Base-by-base conservation (phyloP, 495 filamentous ascomycete genomes). In the Daldinia loculata region DNA sequence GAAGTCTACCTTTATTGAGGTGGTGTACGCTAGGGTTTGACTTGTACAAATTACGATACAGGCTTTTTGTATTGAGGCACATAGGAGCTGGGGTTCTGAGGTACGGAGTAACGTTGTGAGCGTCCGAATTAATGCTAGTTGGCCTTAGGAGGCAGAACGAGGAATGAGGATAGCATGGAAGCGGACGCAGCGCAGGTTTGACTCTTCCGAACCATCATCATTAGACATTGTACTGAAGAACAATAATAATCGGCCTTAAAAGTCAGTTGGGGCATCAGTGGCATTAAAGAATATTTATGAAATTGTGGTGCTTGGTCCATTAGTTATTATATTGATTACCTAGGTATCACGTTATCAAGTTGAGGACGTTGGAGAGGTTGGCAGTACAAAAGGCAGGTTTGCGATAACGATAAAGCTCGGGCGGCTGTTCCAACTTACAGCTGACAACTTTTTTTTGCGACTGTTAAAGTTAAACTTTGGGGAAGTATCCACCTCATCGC, bases 41-140 rank as follows among this genome's bases (percentile, higher is more conserved):
- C 39, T 45, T 75, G 75, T 77, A 75, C 61, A 75, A 71, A 71
- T 75, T 74, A 75, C 63, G 71, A 68, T 63, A 65, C 57, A 72
- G 59, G 72, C 69, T 70, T 72, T 71, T 62, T 70, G 65, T 65
- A 74, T 56, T 24, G 61, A 63, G 67, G 52, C 57, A 52, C 53
- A 62, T 29, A 32, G 63, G 57, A 62, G 61, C 56, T 57, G 14
- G 50, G 57, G 58, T 34, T 60, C 63, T 67, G 56, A 34, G 32
- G 12, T 43, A 66, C 48, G 67, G 62, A 70, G 67, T 71, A 63
- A 67, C 64, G 64, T 39, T 4, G 57, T 56, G 61, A 56, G 38
- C 34, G 12, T 56, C 45, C 34, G 34, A 43, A 58, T 64, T 34
- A 58, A 45, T 61, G 56, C 12, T 61, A 48, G 65, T 56, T 22